Evolutionary conservation across 2,329 filamentous ascomycete species (phyloP).

Genomic region (Fusarium ramigenum): DNA sequence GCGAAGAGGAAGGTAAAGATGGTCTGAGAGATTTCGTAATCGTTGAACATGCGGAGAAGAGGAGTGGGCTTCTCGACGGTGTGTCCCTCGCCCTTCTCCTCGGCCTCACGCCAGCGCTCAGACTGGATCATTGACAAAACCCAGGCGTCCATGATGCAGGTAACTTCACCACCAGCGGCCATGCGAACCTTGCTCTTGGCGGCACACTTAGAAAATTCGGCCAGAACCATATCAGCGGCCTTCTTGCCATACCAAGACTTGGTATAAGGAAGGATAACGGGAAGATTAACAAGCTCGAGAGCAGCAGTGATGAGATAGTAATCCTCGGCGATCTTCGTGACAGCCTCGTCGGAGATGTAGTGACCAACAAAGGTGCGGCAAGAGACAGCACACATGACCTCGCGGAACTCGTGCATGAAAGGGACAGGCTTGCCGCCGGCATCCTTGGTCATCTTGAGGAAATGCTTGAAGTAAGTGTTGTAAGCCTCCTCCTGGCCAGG

Average conservation of each 20-base stretch:
- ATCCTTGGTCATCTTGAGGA: conserved; percentile 78
- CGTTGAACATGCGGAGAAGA: conserved; percentile 84
- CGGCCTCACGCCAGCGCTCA: conserved; percentile 79
- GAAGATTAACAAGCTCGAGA: conserved; percentile 97
- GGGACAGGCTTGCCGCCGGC: conserved; percentile 78
- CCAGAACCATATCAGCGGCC: conserved; percentile 89
- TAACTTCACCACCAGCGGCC: conserved; percentile 84
- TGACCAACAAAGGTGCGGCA: conserved; percentile 97
- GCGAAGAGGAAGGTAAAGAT: conserved; percentile 97
- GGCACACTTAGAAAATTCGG: conserved; percentile 89
- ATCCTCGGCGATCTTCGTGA: conserved; percentile 95
- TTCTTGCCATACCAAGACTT: conserved; percentile 98
- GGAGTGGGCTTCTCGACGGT: conserved; percentile 82
- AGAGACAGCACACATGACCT: conserved; percentile 93
- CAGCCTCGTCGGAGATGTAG: conserved; percentile 89
- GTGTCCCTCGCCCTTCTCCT: conserved; percentile 77
- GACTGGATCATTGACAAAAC: conserved; percentile 88
- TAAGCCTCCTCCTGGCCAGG: conserved; percentile 94
- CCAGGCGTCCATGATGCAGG: conserved; percentile 97
- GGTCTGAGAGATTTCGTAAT: conserved; percentile 92
- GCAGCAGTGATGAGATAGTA: conserved; percentile 97
- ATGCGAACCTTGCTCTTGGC: conserved; percentile 94
- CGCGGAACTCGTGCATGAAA: conserved; percentile 92
- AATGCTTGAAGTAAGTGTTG: conserved; percentile 83
- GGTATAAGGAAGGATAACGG: conserved; percentile 93